phyloP scores from a whole-genome alignment of 2,329 filamentous ascomycete genomes.

The Colletotrichum cereale region DNA sequence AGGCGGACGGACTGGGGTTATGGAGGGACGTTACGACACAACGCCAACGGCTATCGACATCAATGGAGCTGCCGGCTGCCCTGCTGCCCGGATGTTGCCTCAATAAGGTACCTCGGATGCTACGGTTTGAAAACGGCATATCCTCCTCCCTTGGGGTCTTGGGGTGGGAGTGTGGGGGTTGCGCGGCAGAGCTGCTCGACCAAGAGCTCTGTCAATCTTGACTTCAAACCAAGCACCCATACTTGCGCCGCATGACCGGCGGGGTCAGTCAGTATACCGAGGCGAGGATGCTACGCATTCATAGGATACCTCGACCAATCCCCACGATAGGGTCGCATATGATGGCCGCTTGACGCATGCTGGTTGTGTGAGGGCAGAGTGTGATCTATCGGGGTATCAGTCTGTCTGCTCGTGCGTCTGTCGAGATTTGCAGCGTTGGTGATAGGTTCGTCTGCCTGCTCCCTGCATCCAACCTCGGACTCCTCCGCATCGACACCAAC shows the following conservation, averaged over 20 bases:
- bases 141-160: too few species aligned
- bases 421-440: not conserved
- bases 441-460: not conserved
- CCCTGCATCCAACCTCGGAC: not conserved
- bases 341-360: not conserved
- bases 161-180: not conserved
- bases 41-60: not conserved
- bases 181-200: constrained; percentile 1
- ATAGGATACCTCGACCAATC: not conserved
- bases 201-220: not conserved
- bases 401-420: not conserved
- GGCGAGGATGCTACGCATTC: not conserved
- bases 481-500: not conserved
- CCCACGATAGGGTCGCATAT: not conserved
- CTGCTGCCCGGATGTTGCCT: too few species aligned
- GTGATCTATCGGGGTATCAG: not conserved
- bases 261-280: too few species aligned
- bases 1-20: constrained; percentile 1
- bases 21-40: not conserved
- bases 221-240: not conserved
- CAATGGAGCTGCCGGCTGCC: not conserved
- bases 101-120: too few species aligned
- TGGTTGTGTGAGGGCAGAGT: not conserved
- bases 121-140: too few species aligned
- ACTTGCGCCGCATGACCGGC: not conserved